phyloP scores from a whole-genome alignment of 1,284 basidiomycete genomes.

The Pseudozyma sp. region DNA sequence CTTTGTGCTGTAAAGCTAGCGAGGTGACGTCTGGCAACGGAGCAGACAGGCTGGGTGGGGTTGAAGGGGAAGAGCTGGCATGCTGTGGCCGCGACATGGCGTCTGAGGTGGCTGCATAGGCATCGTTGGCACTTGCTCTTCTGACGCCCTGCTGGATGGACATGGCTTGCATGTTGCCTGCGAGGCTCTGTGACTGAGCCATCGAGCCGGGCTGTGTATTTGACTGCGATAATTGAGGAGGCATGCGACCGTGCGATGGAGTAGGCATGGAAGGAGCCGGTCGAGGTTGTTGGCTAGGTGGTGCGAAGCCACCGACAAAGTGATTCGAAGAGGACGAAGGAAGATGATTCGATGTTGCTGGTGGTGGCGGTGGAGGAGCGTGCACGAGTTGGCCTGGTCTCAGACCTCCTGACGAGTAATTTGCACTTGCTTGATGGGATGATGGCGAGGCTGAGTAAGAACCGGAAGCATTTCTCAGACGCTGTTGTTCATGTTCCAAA shows the following conservation, averaged over 20 bases:
- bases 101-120: constrained; percentile 2
- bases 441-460: constrained; percentile 29
- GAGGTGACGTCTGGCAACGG: constrained; percentile 60
- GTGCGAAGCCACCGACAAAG: constrained; percentile 35
- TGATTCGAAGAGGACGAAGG: constrained; percentile 10
- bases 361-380: constrained; percentile 33
- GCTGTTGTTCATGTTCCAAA: constrained; percentile 43
- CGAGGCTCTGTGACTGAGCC: constrained; percentile 14
- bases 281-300: constrained; percentile 12
- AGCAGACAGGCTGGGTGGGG: constrained; percentile 42
- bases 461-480: constrained; percentile 26
- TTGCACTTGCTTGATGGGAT: background rate
- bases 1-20: constrained; percentile 50
- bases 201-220: constrained; percentile 1
- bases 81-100: constrained; percentile 3
- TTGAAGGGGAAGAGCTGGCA: constrained; percentile 8
- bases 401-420: constrained; percentile 1
- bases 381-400: constrained; percentile 44
- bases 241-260: constrained; percentile 9
- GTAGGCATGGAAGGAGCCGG: constrained; percentile 22
- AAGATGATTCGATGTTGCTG: constrained; percentile 13
- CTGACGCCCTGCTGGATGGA: constrained; percentile 12
- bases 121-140: constrained; percentile 22
- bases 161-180: constrained; percentile 30
- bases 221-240: constrained; percentile 2